These are phyloP conservation scores for Coccomyxa sp. DNA, from an alignment of 139 green algal species.

Conservation along the genomic window DNA sequence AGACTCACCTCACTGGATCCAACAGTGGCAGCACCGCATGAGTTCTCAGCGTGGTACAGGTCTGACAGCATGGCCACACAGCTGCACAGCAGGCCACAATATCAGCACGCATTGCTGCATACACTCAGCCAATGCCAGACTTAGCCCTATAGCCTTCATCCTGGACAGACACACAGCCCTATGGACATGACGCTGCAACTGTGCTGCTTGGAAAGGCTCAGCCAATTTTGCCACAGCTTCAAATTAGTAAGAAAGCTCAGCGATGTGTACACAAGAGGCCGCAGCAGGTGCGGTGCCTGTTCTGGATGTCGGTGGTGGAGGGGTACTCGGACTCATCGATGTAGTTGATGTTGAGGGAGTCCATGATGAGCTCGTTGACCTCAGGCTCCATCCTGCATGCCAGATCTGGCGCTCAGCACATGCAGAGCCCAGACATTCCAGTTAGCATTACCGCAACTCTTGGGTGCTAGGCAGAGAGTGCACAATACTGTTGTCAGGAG, in stretches of 20 bases:
- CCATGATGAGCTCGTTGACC: constrained; percentile 16
- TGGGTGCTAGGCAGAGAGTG: no score
- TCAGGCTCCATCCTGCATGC: constrained; percentile 37
- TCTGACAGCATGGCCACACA: constrained; percentile 48
- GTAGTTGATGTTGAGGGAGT: constrained; percentile 37
- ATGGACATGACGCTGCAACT: no score
- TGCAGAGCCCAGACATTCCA: no score
- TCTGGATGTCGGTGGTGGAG: constrained; percentile 32
- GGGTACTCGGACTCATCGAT: constrained; percentile 45
- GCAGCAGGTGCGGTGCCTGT: no score
- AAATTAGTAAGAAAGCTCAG: background rate
- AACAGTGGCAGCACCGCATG: constrained; percentile 40
- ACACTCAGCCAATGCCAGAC: background rate
- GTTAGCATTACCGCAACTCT: no score
- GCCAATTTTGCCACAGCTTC: no score
- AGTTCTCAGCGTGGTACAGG: constrained; percentile 38
- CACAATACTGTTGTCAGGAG: no score
- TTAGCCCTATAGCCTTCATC: no score
- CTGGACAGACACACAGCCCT: no score
- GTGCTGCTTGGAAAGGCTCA: no score
- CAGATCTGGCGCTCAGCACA: no score
- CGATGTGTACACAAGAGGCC: background rate
- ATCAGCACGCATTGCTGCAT: background rate
- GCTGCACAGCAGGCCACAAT: constrained; percentile 3
- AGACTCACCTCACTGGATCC: constrained; percentile 45